Conservation (phyloP, 345 rosid species). For the thale cress (Arabidopsis thaliana) region DNA sequence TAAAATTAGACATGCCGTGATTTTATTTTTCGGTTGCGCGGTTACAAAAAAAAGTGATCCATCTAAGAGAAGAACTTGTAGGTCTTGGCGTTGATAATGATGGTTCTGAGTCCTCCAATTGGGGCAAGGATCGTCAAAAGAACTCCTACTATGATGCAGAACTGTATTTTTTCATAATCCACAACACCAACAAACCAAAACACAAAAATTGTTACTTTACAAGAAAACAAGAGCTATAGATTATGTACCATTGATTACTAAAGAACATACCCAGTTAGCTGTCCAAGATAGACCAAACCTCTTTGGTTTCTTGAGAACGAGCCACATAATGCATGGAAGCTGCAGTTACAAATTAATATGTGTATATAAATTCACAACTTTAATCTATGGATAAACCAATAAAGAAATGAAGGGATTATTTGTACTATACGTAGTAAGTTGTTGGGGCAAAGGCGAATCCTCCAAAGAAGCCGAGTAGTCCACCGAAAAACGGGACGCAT, state of each 20-base stretch:
- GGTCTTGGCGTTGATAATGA: slow-evolving; percentile 57
- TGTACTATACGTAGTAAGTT: slow-evolving; percentile 56
- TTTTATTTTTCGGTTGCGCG: not conserved
- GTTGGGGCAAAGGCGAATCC: slow-evolving; percentile 88
- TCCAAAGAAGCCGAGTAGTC: slow-evolving; percentile 76
- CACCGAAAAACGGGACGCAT: slow-evolving; percentile 76
- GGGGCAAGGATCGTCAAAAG: slow-evolving; percentile 66
- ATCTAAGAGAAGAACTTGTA: slow-evolving; percentile 69
- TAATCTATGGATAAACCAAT: not conserved
- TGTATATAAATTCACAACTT: not conserved
- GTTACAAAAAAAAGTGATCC: slow-evolving; percentile 16
- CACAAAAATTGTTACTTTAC: not conserved
- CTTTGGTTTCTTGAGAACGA: slow-evolving; percentile 64
- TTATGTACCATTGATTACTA: not conserved
- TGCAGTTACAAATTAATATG: slow-evolving; percentile 37
- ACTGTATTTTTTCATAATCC: slow-evolving; percentile 47
- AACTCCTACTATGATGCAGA: slow-evolving; percentile 66
- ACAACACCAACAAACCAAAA: slow-evolving; percentile 25
- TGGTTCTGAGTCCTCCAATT: slow-evolving; percentile 72
- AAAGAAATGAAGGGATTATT: not conserved
- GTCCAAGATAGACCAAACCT: slow-evolving; percentile 70
- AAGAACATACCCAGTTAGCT: slow-evolving; percentile 61
- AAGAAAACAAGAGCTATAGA: not conserved
- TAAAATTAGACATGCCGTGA: slow-evolving; percentile 31
- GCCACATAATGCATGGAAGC: slow-evolving; percentile 90